Percentiles rank a stretch among this genome's conserved stretches.
Conservation (phyloP, 2,329 filamentous ascomycete species). For the Dactylellina sp. region DNA sequence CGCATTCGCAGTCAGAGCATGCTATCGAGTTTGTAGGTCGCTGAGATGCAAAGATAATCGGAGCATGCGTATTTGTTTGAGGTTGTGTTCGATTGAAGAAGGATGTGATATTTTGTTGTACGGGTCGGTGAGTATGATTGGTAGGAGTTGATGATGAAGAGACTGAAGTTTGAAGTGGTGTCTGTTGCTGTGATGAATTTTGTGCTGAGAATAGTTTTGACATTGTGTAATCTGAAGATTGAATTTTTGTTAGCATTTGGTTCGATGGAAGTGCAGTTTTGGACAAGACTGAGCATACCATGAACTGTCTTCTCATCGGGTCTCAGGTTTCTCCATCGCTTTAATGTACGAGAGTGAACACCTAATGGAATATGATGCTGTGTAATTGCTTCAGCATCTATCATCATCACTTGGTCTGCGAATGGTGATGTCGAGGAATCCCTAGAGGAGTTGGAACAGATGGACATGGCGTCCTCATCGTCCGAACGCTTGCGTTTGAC, state of each 20-base stretch:
- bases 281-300: slow-evolving; percentile 41
- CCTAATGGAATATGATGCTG: slow-evolving; percentile 51
- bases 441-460: slow-evolving; percentile 45
- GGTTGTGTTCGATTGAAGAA: slow-evolving; percentile 37
- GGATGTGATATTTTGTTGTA: slow-evolving; percentile 39
- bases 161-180: not conserved
- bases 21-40: slow-evolving; percentile 7
- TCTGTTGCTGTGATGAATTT: slow-evolving; percentile 31
- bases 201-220: slow-evolving; percentile 59
- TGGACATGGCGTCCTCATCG: slow-evolving; percentile 52
- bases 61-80: slow-evolving; percentile 6
- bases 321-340: slow-evolving; percentile 58
- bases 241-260: not conserved
- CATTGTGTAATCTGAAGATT: slow-evolving; percentile 59
- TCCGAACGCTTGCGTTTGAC: slow-evolving; percentile 52
- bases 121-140: slow-evolving; percentile 18
- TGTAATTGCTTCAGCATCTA: slow-evolving; percentile 44
- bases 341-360: slow-evolving; percentile 57
- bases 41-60: not conserved
- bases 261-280: not conserved
- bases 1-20: slow-evolving; percentile 39
- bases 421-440: slow-evolving; percentile 37
- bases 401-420: slow-evolving; percentile 35
- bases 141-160: slow-evolving; percentile 18
- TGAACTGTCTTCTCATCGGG: slow-evolving; percentile 58